Evolutionary conservation across 495 filamentous ascomycete genomes (phyloP).

Genomic region (Hypoxylon crocopeplum): DNA sequence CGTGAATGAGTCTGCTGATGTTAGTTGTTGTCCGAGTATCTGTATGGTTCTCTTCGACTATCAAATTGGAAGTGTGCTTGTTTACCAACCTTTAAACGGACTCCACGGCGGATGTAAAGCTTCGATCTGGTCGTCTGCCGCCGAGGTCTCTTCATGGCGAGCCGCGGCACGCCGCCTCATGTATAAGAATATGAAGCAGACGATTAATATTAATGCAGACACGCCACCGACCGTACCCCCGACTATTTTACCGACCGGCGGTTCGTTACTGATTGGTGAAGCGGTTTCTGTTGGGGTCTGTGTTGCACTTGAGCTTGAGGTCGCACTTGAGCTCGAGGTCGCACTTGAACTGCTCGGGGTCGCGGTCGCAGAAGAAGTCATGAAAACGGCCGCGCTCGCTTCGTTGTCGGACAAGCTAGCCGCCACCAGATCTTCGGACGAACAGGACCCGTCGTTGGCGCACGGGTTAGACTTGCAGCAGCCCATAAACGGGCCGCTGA

Average conservation of each 20-base stretch:
- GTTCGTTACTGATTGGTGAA: no score
- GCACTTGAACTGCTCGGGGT: background rate
- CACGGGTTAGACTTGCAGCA: conserved; percentile 45
- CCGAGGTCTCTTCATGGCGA: background rate
- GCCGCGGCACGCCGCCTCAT: conserved; percentile 1
- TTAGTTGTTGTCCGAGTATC: no score
- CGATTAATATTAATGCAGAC: conserved; percentile 1
- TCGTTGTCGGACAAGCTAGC: conserved; percentile 11
- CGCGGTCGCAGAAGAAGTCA: background rate
- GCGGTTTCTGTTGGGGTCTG: no score
- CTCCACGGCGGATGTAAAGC: background rate
- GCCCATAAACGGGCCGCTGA: conserved; percentile 39
- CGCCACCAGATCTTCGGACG: conserved; percentile 14
- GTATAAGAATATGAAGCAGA: conserved; percentile 5
- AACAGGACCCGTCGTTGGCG: conserved; percentile 22
- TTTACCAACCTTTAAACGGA: conserved; percentile 1
- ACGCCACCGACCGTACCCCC: conserved; percentile 20
- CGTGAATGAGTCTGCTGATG: background rate
- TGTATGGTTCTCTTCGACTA: no score
- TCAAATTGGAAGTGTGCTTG: background rate
- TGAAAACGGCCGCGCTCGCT: background rate
- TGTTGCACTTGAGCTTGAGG: background rate
- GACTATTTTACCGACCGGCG: conserved; percentile 9
- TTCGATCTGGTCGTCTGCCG: background rate
- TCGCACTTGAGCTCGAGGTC: background rate